phyloP scores from a whole-genome alignment of 2,329 filamentous ascomycete genomes.

The Coniochaeta prunicola region DNA sequence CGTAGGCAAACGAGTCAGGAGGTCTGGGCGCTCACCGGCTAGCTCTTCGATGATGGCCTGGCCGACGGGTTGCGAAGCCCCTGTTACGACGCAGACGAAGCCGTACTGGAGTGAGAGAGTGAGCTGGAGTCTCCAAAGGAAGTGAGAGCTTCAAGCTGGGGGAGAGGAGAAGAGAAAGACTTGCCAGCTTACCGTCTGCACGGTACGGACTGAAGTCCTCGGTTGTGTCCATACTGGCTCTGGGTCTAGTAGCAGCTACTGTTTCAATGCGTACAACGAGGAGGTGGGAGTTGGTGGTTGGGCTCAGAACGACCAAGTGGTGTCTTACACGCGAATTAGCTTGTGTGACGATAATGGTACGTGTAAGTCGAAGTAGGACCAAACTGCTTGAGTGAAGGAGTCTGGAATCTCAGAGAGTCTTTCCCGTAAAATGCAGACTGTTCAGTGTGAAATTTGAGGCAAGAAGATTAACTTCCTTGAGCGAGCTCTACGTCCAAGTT shows the following conservation, averaged over 20 bases:
- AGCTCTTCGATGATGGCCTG: conserved; percentile 52
- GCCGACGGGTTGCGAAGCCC: conserved; percentile 53
- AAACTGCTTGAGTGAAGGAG: neutral
- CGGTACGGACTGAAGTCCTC: conserved; percentile 51
- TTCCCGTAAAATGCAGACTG: neutral
- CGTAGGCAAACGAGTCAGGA: neutral
- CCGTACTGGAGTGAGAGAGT: conserved; percentile 40
- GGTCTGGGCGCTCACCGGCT: conserved; percentile 31
- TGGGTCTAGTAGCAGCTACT: neutral
- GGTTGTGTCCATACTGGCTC: conserved; percentile 19
- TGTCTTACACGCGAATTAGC: neutral
- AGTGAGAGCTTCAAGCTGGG: neutral
- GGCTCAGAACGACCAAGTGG: neutral
- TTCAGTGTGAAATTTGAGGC: neutral
- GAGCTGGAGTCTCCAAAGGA: neutral
- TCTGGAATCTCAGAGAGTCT: neutral
- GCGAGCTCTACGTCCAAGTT: no score
- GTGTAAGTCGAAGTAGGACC: neutral
- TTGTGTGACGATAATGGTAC: neutral
- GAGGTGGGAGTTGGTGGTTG: neutral
- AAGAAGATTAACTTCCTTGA: neutral
- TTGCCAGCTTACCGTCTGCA: conserved; percentile 47
- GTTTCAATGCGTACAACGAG: neutral
- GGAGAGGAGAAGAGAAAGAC: conserved; percentile 13
- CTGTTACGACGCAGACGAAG: conserved; percentile 58